Conservation (phyloP, 2,329 filamentous ascomycete genomes). For the Calonectria pauciramosa region DNA sequence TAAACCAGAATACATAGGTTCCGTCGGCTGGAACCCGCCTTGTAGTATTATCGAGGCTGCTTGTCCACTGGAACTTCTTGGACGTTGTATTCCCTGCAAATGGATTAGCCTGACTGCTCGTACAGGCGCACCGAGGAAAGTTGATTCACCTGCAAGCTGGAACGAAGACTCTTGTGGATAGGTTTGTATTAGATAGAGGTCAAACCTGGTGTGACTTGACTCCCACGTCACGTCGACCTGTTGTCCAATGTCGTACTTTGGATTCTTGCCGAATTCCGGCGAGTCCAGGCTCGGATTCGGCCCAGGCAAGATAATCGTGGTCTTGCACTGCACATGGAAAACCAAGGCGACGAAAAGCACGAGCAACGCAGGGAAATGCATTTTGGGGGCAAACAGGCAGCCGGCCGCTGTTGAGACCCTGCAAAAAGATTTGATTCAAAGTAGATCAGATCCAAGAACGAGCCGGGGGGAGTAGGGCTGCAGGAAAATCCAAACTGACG, state of each 20-base stretch:
- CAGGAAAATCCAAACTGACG: neutral
- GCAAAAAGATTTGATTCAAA: neutral
- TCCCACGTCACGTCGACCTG: neutral
- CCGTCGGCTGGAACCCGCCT: neutral
- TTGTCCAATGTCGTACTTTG: neutral
- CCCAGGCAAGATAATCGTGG: neutral
- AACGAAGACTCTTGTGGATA: neutral
- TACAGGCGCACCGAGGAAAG: too few relatives aligned
- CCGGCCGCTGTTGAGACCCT: neutral
- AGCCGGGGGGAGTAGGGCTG: neutral
- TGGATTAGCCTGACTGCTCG: neutral
- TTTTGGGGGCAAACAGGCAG: neutral
- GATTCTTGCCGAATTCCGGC: neutral
- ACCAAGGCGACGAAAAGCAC: neutral
- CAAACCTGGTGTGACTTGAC: neutral
- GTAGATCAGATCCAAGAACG: neutral
- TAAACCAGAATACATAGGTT: slow-evolving; percentile 3
- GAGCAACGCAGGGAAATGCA: neutral
- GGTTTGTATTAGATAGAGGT: neutral
- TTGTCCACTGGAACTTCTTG: neutral
- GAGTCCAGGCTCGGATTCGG: neutral
- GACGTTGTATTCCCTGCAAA: neutral
- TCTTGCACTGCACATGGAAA: neutral
- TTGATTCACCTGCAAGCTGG: neutral
- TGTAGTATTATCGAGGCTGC: neutral